Conservation (phyloP, 116 monocot genomes). For the Iris pallida region DNA sequence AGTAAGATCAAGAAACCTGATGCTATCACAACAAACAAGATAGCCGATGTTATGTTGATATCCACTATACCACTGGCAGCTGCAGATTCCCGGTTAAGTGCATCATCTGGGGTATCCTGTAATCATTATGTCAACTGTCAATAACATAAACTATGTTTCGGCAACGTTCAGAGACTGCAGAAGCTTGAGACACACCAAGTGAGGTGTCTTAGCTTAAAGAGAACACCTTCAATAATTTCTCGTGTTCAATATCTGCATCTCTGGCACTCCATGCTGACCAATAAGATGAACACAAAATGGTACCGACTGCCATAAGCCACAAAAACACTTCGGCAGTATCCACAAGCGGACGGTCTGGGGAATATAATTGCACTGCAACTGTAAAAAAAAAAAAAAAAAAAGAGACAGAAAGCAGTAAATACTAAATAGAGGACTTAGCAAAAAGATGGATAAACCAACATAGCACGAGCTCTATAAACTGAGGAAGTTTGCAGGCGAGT, state of each 20-base stretch:
- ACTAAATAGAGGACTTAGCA: too few relatives aligned
- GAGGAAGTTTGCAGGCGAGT: not conserved
- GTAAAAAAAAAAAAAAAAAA: constrained; percentile 12
- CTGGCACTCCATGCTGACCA: constrained; percentile 98
- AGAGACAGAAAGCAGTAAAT: too few relatives aligned
- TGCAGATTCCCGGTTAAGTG: constrained; percentile 37
- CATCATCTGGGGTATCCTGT: constrained; percentile 82
- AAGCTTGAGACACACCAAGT: constrained; percentile 4
- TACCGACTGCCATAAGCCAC: constrained; percentile 99
- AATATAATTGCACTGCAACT: constrained; percentile 92
- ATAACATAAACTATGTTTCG: not conserved
- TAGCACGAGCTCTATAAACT: not conserved
- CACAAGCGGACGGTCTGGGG: constrained; percentile 85
- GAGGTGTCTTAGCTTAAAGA: not conserved
- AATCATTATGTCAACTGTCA: constrained; percentile 11
- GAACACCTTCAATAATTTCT: constrained; percentile 80
- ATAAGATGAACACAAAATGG: constrained; percentile 89
- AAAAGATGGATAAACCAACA: not conserved
- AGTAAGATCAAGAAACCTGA: constrained; percentile 90
- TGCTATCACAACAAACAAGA: constrained; percentile 89
- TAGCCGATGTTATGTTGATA: constrained; percentile 80
- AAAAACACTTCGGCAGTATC: constrained; percentile 96
- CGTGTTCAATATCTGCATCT: constrained; percentile 81
- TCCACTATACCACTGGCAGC: constrained; percentile 74
- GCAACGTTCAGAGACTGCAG: not conserved